These are phyloP conservation scores for Trichosporon sp. DNA, from an alignment of 1,284 basidiomycete species.

Conservation along the genomic window DNA sequence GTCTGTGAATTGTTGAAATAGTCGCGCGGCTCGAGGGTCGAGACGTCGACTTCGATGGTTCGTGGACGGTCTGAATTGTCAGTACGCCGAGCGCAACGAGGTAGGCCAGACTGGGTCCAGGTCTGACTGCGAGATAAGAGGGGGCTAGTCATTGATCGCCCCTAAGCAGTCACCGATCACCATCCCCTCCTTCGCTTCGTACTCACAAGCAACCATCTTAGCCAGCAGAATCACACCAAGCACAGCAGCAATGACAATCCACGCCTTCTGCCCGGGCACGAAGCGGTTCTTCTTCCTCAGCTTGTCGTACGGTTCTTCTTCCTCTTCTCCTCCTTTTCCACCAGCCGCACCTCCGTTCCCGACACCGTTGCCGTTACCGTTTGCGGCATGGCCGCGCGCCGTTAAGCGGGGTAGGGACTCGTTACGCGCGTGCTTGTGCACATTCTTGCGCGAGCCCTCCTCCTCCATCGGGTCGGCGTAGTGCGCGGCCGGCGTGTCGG, in stretches of 20 bases:
- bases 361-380: no score
- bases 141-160: no score
- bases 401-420: background rate
- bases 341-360: no score
- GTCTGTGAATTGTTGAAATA: constrained; percentile 58
- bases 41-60: constrained; percentile 15
- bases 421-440: constrained; percentile 7
- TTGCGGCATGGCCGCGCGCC: background rate
- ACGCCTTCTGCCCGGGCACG: constrained; percentile 39
- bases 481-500: constrained; percentile 32
- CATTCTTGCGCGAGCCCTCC: constrained; percentile 19
- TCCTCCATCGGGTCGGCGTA: constrained; percentile 25
- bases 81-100: constrained; percentile 11
- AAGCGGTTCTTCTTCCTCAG: constrained; percentile 3
- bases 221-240: constrained; percentile 42
- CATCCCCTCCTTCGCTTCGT: no score
- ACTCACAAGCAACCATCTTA: constrained; percentile 47
- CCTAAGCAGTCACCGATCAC: no score
- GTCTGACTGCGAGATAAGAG: no score
- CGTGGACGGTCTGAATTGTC: constrained; percentile 20
- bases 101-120: background rate
- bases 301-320: constrained; percentile 15
- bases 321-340: background rate
- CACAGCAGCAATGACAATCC: constrained; percentile 41
- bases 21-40: constrained; percentile 53